A percentile compares a stretch with the other conserved stretches of the same genome.
Evolutionary conservation across 768 basidiomycete genomes (phyloP).

Genomic region (Mycena albidolilacea): DNA sequence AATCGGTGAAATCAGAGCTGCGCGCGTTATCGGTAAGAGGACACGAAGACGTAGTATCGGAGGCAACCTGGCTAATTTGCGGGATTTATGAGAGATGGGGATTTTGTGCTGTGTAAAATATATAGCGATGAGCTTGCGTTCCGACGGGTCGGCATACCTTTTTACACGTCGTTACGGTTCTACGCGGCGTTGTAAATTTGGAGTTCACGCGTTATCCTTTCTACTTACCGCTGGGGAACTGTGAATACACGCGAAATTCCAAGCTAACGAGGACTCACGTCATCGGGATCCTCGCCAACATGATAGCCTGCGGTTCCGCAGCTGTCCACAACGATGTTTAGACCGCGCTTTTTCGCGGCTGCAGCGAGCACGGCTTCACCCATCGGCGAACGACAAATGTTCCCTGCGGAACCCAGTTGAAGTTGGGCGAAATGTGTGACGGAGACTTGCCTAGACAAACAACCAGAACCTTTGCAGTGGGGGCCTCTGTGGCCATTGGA

Average conservation of each 20-base stretch:
- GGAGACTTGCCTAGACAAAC: conserved; percentile 72
- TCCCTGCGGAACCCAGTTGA: conserved; percentile 58
- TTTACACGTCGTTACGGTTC: conserved; percentile 79
- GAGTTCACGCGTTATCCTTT: neutral
- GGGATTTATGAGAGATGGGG: conserved; percentile 77
- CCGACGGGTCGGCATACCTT: conserved; percentile 61
- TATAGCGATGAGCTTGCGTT: conserved; percentile 7
- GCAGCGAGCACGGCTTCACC: conserved; percentile 89
- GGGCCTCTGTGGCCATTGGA: conserved; percentile 45
- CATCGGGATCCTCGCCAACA: conserved; percentile 86
- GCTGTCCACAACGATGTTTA: conserved; percentile 83
- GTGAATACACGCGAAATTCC: neutral
- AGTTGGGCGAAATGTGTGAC: neutral
- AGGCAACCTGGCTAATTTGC: conserved; percentile 61
- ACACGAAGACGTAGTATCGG: neutral
- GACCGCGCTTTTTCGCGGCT: conserved; percentile 74
- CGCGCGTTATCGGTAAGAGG: conserved; percentile 10
- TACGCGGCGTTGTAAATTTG: conserved; percentile 42
- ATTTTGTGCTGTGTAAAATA: conserved; percentile 71
- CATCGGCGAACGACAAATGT: conserved; percentile 94
- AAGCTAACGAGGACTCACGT: conserved; percentile 57
- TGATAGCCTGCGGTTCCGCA: conserved; percentile 89
- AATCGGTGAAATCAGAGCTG: conserved; percentile 76
- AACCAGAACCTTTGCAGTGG: conserved; percentile 67
- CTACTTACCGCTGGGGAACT: conserved; percentile 18